Base-by-base conservation (phyloP, 2,329 filamentous ascomycete species). In the Ophiostoma himal-ulmi region DNA sequence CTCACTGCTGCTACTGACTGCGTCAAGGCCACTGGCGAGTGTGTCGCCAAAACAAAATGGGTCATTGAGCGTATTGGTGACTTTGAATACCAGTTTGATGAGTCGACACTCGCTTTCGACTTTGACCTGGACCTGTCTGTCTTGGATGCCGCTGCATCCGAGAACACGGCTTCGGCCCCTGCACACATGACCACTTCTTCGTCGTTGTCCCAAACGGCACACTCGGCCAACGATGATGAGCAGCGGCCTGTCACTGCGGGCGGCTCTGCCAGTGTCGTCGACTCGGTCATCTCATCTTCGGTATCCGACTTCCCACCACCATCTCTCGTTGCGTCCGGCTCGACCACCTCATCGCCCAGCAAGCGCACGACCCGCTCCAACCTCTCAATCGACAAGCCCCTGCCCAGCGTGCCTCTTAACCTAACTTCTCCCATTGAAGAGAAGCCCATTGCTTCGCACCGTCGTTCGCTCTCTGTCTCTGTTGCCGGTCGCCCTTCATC, bases 41-140 rank as follows among this genome's bases (percentile, higher is more conserved):
- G 94, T 78, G 91, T 97, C 26, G 89, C 91, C 7, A 94, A 94
- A 80, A 91, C 94, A 13, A 93, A 93, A 76, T 85, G 88, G 77
- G 88, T 96, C 64, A 90, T 99, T 71, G 93, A 97, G 79, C 86
- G 91, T 72, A 93, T 95, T 73, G 93, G 94, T 26, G 94, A 97
- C 78, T 96, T 97, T 74, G 93, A 97, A 78, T 88, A 94, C 74
- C 92, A 96, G 77, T 83, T 91, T 70, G 88, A 91, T 74, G 77
- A 81, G 52, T 81, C 80, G 22, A 79, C 77, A 73, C 79, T 70
- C 41, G 62, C 41, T 52, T 48, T 68, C 20, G 76, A 83, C 39
- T 79, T 91, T 36, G 85, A 84, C 8, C 83, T 89, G 68, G 85
- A 88, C 73, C 77, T 88, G 37, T 85, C 88, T 71, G 78, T 83